Evolutionary conservation across 2,329 filamentous ascomycete genomes (phyloP).

Genomic region (Cladophialophora chaetospira): DNA sequence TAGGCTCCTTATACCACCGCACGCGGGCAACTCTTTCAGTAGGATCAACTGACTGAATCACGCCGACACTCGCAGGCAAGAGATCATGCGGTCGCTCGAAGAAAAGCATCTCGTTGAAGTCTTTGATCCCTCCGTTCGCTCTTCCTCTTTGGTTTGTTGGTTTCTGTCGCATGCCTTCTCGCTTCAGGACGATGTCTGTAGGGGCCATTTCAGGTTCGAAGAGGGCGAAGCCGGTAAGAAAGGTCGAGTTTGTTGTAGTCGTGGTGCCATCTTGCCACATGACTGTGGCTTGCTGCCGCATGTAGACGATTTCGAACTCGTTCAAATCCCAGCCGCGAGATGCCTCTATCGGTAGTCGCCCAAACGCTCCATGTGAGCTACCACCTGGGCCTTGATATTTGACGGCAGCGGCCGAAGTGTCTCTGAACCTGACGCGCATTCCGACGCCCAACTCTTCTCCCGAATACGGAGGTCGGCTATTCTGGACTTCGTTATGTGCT

Average conservation of each 20-base stretch:
- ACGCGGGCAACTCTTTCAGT: conserved; percentile 59
- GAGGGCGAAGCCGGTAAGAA: conserved; percentile 39
- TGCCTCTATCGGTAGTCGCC: conserved; percentile 49
- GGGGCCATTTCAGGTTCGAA: conserved; percentile 60
- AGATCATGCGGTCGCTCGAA: conserved; percentile 35
- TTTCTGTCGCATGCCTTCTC: conserved; percentile 40
- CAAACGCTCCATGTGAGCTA: conserved; percentile 45
- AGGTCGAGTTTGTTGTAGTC: conserved; percentile 49
- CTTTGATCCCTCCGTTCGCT: conserved; percentile 3
- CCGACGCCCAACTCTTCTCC: conserved; percentile 45
- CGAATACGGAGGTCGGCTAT: conserved; percentile 1
- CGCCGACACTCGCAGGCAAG: conserved; percentile 54
- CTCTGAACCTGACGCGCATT: conserved; percentile 58
- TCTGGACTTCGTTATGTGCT: neutral
- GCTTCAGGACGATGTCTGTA: conserved; percentile 56
- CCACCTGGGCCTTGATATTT: conserved; percentile 52
- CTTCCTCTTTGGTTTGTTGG: neutral
- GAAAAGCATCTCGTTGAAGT: conserved; percentile 34
- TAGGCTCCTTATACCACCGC: conserved; percentile 53
- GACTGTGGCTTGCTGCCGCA: conserved; percentile 54
- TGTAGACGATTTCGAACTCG: conserved; percentile 55
- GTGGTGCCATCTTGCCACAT: conserved; percentile 61
- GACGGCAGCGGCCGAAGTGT: conserved; percentile 51
- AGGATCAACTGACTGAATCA: conserved; percentile 59
- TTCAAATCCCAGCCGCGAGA: conserved; percentile 62